phyloP scores from a whole-genome alignment of 192 early-diverging fungal genomes.

The Thamnidium elegans region DNA sequence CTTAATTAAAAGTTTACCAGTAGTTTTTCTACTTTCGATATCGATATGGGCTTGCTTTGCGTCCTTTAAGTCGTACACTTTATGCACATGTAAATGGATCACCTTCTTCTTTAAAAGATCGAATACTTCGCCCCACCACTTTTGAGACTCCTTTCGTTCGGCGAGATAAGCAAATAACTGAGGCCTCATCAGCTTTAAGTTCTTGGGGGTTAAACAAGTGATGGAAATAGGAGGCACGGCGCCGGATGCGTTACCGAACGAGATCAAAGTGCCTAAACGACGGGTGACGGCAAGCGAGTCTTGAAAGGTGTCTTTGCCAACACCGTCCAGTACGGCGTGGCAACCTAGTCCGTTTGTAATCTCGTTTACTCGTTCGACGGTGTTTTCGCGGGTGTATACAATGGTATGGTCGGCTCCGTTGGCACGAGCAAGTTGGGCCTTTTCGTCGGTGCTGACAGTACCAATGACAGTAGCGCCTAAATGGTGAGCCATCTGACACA shows the following conservation, averaged over 20 bases:
- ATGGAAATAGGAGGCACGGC: slow-evolving; percentile 55
- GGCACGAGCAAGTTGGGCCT: slow-evolving; percentile 58
- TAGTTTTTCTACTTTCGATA: slow-evolving; percentile 67
- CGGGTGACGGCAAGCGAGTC: slow-evolving; percentile 61
- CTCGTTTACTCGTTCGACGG: slow-evolving; percentile 64
- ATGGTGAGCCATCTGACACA: slow-evolving; percentile 74
- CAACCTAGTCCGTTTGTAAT: slow-evolving; percentile 76
- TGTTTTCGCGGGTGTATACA: slow-evolving; percentile 63
- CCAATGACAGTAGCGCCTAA: slow-evolving; percentile 88
- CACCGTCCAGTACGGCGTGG: slow-evolving; percentile 84
- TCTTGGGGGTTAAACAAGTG: slow-evolving; percentile 60
- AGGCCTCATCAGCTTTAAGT: slow-evolving; percentile 72
- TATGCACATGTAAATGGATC: slow-evolving; percentile 69
- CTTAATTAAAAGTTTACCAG: slow-evolving; percentile 69
- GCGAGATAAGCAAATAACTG: slow-evolving; percentile 68
- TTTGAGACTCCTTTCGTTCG: slow-evolving; percentile 64
- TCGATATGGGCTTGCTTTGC: slow-evolving; percentile 75
- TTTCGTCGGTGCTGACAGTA: slow-evolving; percentile 71
- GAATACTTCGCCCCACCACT: slow-evolving; percentile 56
- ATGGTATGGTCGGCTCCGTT: slow-evolving; percentile 76
- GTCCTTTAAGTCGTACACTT: slow-evolving; percentile 73
- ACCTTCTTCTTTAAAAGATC: slow-evolving; percentile 56
- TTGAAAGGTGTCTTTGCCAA: slow-evolving; percentile 85
- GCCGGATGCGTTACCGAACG: slow-evolving; percentile 92
- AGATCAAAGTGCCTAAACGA: slow-evolving; percentile 70